Evolutionary conservation across 2,329 filamentous ascomycete genomes (phyloP).

Genomic region (Fulvia fulva): DNA sequence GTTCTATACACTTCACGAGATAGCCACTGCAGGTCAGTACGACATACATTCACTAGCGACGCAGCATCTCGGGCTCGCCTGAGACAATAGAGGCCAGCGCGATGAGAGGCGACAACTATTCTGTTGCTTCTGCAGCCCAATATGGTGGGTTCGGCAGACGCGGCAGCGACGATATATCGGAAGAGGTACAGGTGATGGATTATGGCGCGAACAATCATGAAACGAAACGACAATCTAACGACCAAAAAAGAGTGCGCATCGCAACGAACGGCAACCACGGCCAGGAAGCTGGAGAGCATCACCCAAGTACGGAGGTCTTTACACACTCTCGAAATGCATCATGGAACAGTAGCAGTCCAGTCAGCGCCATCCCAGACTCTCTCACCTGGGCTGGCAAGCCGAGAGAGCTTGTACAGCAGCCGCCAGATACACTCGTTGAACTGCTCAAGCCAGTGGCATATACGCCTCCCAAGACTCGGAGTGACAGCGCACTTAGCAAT

Average conservation of each 20-base stretch:
- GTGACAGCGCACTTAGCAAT: not conserved
- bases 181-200: slow-evolving; percentile 7
- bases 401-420: not conserved
- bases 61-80: slow-evolving; percentile 7
- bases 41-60: slow-evolving; percentile 5
- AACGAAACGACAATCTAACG: slow-evolving; percentile 3
- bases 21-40: slow-evolving; percentile 19
- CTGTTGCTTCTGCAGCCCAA: slow-evolving; percentile 4
- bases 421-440: not conserved
- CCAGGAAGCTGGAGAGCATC: not conserved
- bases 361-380: slow-evolving; percentile 5
- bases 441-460: slow-evolving; percentile 1
- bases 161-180: not conserved
- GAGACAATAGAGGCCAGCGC: not conserved
- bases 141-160: not conserved
- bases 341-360: slow-evolving; percentile 8
- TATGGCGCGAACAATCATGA: slow-evolving; percentile 1
- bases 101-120: slow-evolving; percentile 5
- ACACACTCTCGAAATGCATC: slow-evolving; percentile 18
- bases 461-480: slow-evolving; percentile 1
- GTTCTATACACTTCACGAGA: not conserved
- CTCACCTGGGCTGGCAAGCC: slow-evolving; percentile 6
- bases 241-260: slow-evolving; percentile 15
- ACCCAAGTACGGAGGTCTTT: slow-evolving; percentile 15
- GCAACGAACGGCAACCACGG: slow-evolving; percentile 10